A percentile compares a stretch with the other conserved stretches of the same genome.
Conservation (phyloP, 2,329 filamentous ascomycete genomes). For the Colletotrichum navitas region DNA sequence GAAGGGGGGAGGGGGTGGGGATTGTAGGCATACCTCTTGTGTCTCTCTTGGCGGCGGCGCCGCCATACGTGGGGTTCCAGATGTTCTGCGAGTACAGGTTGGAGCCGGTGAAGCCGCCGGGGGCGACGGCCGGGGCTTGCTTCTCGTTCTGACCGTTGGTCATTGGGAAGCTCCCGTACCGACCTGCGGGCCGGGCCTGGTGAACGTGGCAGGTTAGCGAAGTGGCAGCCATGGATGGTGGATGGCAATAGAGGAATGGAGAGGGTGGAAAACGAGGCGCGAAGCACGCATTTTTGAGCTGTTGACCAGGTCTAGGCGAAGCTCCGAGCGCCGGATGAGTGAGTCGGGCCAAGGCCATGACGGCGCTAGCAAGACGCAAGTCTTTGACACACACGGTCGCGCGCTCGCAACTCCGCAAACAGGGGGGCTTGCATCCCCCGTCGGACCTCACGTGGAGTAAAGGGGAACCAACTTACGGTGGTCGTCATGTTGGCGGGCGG, state of each 20-base stretch:
- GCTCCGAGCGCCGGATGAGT: constrained; percentile 37
- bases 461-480: constrained; percentile 51
- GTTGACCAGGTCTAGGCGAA: constrained; percentile 41
- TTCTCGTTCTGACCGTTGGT: constrained; percentile 50
- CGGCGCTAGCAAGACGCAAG: constrained; percentile 51
- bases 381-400: constrained; percentile 53
- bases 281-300: constrained; percentile 38
- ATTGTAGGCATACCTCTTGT: constrained; percentile 60
- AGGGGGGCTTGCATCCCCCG: constrained; percentile 25
- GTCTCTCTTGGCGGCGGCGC: constrained; percentile 57
- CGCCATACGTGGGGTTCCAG: constrained; percentile 56
- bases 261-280: constrained; percentile 25
- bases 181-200: constrained; percentile 55
- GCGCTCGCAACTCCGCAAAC: constrained; percentile 44
- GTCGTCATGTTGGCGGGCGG: constrained; percentile 50
- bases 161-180: constrained; percentile 55
- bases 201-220: constrained; percentile 40
- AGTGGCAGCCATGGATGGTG: constrained; percentile 31
- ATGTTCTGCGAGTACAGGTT: constrained; percentile 54
- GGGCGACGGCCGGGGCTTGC: constrained; percentile 50
- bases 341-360: constrained; percentile 38
- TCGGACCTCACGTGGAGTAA: constrained; percentile 39
- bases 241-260: not conserved
- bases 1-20: not conserved
- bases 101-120: constrained; percentile 52